Base-by-base conservation (phyloP, 768 basidiomycete species). In the Kwoniella heveanensis region DNA sequence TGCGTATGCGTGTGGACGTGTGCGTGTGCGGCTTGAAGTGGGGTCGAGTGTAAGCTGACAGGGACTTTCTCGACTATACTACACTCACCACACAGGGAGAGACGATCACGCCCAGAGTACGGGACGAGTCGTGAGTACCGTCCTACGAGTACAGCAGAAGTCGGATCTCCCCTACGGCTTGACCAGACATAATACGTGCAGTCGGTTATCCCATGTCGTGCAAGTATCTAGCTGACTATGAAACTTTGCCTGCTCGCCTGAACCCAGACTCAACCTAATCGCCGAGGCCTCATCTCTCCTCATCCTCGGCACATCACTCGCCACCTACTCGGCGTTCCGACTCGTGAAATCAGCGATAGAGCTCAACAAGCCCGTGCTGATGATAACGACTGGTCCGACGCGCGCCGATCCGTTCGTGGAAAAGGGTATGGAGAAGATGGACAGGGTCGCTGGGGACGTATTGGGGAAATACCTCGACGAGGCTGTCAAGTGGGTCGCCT, bases 251-350 rank as follows among this genome's bases (percentile, higher is more conserved):
- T 10, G 5, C 6, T 24, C 22, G 19, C 29, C 2, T 29, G 1
- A n/a, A 30, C 48, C 21, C 37, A 54, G 55, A 24, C 59, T 62
- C 24, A 25, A 64, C n/a, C 50, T 69, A 21, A 52, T 68, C 15
- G 25, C 53, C 47, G 17, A 48, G 29, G 62, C 86, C 22, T 88
- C 90, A 56, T 83, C 86, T 49, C 79, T 97, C 0, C 85, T 98
- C 49, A 81, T 95, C 44, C 81, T 95, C 37, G 95, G 94, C 32
- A 94, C 92, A 0, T 92, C 91, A 0, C 85, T 96, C 26, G 92
- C 95, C 0, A 97, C 94, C 0, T 96, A 90, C 80, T 93, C 91
- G 6, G 92, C 92, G 1, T 96, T 88, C 80, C 84, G 93, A 69
- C 80, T 97, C 29, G 83, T 94, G 51, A 91, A 88, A 77, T 88